Conservation (phyloP, 2,329 filamentous ascomycete species). For the Seiridium unicorne region DNA sequence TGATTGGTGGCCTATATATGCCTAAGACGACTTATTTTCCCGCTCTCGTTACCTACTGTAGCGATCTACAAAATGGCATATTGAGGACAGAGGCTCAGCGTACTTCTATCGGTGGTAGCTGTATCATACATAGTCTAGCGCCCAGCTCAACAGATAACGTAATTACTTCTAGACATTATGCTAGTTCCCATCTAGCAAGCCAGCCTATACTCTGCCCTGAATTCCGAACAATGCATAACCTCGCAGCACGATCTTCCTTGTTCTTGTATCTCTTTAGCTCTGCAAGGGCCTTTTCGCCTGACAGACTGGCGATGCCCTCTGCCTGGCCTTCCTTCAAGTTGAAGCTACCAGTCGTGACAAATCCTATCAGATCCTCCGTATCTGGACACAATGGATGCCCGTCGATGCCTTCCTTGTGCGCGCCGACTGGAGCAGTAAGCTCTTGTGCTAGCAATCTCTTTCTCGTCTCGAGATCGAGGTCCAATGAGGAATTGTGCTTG, state of each 20-base stretch:
- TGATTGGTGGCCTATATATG: no score
- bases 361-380: constrained; percentile 78
- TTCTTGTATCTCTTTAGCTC: constrained; percentile 29
- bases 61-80: no score
- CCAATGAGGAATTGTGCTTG: constrained; percentile 21
- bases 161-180: constrained; percentile 32
- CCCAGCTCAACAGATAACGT: neutral
- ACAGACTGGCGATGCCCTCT: constrained; percentile 71
- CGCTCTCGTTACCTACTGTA: no score
- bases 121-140: no score
- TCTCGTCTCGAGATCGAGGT: constrained; percentile 33
- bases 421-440: constrained; percentile 41
- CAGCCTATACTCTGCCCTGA: constrained; percentile 77
- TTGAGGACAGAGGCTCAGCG: no score
- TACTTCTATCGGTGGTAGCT: no score
- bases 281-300: constrained; percentile 55
- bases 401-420: constrained; percentile 37
- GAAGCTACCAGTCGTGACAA: constrained; percentile 84
- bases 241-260: constrained; percentile 37
- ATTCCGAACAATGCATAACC: constrained; percentile 77
- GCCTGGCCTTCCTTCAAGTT: constrained; percentile 75
- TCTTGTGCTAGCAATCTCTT: constrained; percentile 46
- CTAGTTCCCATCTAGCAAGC: constrained; percentile 73
- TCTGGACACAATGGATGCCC: constrained; percentile 69
- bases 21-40: no score